phyloP scores from a whole-genome alignment of 2,329 filamentous ascomycete genomes.

The Setomelanomma holmii region DNA sequence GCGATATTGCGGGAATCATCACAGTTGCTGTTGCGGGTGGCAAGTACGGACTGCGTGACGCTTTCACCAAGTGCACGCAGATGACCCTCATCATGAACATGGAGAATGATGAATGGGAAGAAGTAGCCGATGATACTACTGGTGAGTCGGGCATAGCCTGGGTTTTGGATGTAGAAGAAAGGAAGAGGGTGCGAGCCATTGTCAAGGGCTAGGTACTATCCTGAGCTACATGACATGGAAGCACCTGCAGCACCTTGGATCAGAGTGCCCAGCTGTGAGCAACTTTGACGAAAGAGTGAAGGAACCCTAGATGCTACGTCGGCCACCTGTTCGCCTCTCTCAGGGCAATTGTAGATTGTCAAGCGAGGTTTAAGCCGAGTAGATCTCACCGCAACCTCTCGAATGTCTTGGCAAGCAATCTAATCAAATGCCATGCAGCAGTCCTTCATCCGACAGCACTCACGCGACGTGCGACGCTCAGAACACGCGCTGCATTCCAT shows the following conservation, averaged over 20 bases:
- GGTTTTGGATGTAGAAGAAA: conserved; percentile 76
- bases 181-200: conserved; percentile 73
- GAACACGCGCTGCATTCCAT: background rate
- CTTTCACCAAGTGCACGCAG: conserved; percentile 78
- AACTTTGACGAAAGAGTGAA: too few species aligned
- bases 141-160: conserved; percentile 70
- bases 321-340: background rate
- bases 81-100: conserved; percentile 88
- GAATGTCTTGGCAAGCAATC: conserved; percentile 26
- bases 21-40: conserved; percentile 67
- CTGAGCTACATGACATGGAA: too few species aligned
- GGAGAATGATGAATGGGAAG: conserved; percentile 96
- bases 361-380: background rate
- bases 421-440: conserved; percentile 10
- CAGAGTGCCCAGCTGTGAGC: too few species aligned
- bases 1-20: conserved; percentile 81
- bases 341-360: background rate
- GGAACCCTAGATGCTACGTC: too few species aligned
- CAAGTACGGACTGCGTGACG: conserved; percentile 78
- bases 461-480: background rate
- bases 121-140: conserved; percentile 62
- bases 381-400: background rate
- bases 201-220: conserved; percentile 54
- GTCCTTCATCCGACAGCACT: background rate
- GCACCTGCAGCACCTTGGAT: too few species aligned